Evolutionary conservation across 2,329 filamentous ascomycete genomes (phyloP), one percentile per base, ranked within the genome.

Genomic region (Colletotrichum sp.): DNA sequence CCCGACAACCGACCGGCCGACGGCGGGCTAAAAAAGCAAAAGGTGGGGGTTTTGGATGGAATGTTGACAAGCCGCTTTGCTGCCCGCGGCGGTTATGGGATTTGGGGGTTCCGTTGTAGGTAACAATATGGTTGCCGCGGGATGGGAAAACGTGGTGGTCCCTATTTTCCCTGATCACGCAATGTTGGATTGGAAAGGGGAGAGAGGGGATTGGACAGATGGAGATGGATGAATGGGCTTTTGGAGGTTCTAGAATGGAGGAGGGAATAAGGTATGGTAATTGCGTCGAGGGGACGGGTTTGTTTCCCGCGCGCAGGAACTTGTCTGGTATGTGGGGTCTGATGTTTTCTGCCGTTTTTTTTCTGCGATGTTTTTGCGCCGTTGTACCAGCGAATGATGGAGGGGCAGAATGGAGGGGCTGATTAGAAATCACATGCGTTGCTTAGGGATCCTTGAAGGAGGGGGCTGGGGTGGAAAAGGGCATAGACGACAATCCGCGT

Each of bases 351-450:
- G 29, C n/a, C 29, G 13, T 32, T 61, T 39, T 64, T 25, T 57
- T 61, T 36, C 32, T 29, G 7, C 27, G 34, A 22, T 67, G 55
- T 70, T 32, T 63, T 25, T 25, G 22, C 25, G 61, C n/a, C 61
- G 71, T 27, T 27, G 67, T 59, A 19, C 6, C 32, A 6, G 52
- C 32, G 66, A 69, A 68, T 19, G 44, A 74, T 74, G 70, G 73
- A 76, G 73, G 73, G 73, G 73, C 69, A 72, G 15, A 39, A 63
- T 63, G 55, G 72, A 75, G 72, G 63, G 72, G 70, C 57, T 76
- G 74, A 73, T 76, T 76, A 73, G 70, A 76, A 76, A 76, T 76
- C 74, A 76, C 74, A 76, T 76, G 74, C 30, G 29, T 67, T 75
- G 72, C 44, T 49, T 71, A 64, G 34, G 27, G 39, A 59, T 36